Evolutionary conservation across 2,329 filamentous ascomycete genomes (phyloP), one percentile per base, ranked within the genome.

Genomic region (Colletotrichum tropicale): DNA sequence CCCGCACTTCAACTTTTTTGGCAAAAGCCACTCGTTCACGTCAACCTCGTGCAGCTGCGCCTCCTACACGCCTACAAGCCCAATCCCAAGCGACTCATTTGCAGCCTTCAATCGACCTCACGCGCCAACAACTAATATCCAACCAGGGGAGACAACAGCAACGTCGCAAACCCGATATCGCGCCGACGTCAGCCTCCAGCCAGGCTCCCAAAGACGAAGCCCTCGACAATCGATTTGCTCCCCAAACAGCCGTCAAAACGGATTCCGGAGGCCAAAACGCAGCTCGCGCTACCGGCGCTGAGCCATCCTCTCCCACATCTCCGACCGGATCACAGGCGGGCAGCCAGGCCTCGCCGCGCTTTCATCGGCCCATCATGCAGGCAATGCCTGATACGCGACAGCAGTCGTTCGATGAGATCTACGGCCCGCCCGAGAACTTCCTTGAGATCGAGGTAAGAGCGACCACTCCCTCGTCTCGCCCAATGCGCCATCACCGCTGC

Each of bases 391-490:
- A 93, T 83, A 92, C 94, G 80, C 94, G 96, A 81, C 93, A 95
- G 87, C 97, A 99, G 89, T 97, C 94, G 83, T 98, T 98, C 84
- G 97, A 99, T 87, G 97, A 99, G 90, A 98, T 98, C 85, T 99
- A 99, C 86, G 97, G 96, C 16, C 95, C 96, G 64, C 97, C 97
- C 8, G 97, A 99, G 90, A 99, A 99, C 89, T 98, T 98, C 84
- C 91, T 99, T 70, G 97, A 99, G 89, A 98, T 99, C 78, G 97
- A 99, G 90, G 96, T 97, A 85, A 74, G 87, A 70, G 32, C 24
- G 32, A 43, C 13, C 16, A 16, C 55, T 58, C 26, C 26, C 55
- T 58, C 21, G 55, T 34, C n/a, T 32, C 52, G 30, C 43, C 32
- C 26, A 28, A n/a, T n/a, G 18, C 43, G 43, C 9, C 18, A 48